These are phyloP conservation scores for Nannizzia gypsea DNA, from an alignment of 2,329 filamentous ascomycete genomes.

Conservation along the genomic window DNA sequence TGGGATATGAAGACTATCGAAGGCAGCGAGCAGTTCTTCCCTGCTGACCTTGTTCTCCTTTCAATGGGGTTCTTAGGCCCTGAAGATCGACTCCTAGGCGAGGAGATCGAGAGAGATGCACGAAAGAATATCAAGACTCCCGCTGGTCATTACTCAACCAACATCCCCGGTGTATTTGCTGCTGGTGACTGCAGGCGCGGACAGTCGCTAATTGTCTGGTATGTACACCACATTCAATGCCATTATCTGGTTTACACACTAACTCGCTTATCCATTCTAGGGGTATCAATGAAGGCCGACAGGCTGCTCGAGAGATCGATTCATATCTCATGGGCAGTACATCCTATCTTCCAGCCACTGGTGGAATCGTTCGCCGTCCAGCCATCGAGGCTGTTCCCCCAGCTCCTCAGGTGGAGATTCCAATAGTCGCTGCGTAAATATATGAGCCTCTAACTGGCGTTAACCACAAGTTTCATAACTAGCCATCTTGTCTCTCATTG, in stretches of 20 bases:
- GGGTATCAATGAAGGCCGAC: constrained; percentile 95
- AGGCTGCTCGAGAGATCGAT: constrained; percentile 85
- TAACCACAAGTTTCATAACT: no score
- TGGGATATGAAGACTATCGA: constrained; percentile 99
- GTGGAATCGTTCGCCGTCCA: constrained; percentile 78
- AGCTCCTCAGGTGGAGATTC: constrained; percentile 16
- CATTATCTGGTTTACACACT: neutral
- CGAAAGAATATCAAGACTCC: constrained; percentile 96
- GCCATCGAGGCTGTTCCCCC: constrained; percentile 38
- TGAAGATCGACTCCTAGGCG: constrained; percentile 74
- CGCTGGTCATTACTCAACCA: constrained; percentile 76
- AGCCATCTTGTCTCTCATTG: neutral
- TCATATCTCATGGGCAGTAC: constrained; percentile 64
- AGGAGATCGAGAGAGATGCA: constrained; percentile 79
- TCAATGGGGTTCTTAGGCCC: constrained; percentile 97
- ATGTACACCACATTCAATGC: constrained; percentile 30
- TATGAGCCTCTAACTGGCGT: neutral
- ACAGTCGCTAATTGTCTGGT: constrained; percentile 93
- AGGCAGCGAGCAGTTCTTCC: constrained; percentile 89
- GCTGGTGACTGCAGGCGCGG: constrained; percentile 91
- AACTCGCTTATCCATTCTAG: constrained; percentile 30
- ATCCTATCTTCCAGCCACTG: constrained; percentile 75
- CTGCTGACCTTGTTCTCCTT: constrained; percentile 81
- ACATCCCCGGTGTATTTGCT: constrained; percentile 77
- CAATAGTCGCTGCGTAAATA: constrained; percentile 21